Percentiles rank a stretch among this genome's conserved stretches.
Evolutionary conservation across 768 basidiomycete genomes (phyloP).

Genomic region (Hydnum rufescens): DNA sequence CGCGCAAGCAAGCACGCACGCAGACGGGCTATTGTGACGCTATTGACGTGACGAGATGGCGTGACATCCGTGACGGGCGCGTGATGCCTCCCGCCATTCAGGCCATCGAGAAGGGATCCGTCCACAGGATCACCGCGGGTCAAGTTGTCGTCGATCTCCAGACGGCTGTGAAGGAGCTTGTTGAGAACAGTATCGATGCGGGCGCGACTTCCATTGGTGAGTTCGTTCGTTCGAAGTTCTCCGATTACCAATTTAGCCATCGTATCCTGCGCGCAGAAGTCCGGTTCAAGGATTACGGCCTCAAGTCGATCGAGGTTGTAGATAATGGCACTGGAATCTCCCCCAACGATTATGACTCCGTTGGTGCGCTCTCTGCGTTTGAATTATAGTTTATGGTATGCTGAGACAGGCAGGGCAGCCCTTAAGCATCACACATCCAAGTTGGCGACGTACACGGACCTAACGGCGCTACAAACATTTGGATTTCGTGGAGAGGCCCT

Average conservation of each 20-base stretch:
- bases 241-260: neutral
- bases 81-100: too few relatives aligned
- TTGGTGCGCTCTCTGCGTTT: constrained; percentile 35
- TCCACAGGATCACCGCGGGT: constrained; percentile 82
- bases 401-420: constrained; percentile 25
- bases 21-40: too few relatives aligned
- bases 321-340: constrained; percentile 86
- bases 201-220: constrained; percentile 70
- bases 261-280: constrained; percentile 37
- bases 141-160: constrained; percentile 91
- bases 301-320: constrained; percentile 64
- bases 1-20: too few relatives aligned
- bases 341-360: constrained; percentile 49
- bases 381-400: neutral
- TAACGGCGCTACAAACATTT: constrained; percentile 56
- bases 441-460: constrained; percentile 51
- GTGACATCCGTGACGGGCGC: too few relatives aligned
- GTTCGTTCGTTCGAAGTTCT: constrained; percentile 11
- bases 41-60: too few relatives aligned
- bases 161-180: constrained; percentile 84
- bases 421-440: constrained; percentile 93
- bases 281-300: constrained; percentile 71
- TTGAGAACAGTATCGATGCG: constrained; percentile 93
- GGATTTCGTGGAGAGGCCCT: constrained; percentile 95
- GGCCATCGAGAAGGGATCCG: constrained; percentile 53